These are phyloP conservation scores for Spergularia marina DNA, from an alignment of 148 eudicot species.

Conservation along the genomic window DNA sequence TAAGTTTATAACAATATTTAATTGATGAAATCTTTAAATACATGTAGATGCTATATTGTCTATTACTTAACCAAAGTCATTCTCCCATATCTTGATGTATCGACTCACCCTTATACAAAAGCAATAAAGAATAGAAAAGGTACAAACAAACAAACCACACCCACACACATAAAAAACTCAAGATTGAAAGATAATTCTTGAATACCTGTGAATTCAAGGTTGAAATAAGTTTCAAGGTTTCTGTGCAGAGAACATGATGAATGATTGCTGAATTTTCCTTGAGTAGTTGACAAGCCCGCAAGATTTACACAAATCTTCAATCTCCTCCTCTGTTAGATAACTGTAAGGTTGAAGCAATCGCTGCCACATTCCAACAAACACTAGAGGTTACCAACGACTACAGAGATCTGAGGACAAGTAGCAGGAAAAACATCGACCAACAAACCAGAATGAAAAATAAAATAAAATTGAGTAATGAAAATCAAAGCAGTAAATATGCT, in stretches of 20 bases:
- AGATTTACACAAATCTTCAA: slow-evolving; percentile 73
- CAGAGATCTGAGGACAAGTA: no score
- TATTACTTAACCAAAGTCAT: neutral
- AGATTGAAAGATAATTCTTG: neutral
- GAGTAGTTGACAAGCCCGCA: slow-evolving; percentile 80
- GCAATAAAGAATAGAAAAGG: neutral
- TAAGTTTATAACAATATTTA: slow-evolving; percentile 8
- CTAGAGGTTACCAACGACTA: neutral
- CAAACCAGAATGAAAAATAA: neutral
- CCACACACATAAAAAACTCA: neutral
- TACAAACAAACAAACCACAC: neutral
- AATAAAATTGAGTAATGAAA: neutral
- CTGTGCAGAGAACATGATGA: slow-evolving; percentile 82
- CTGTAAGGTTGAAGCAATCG: slow-evolving; percentile 35
- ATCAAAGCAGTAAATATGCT: neutral
- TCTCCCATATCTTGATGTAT: slow-evolving; percentile 6
- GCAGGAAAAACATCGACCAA: neutral
- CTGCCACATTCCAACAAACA: slow-evolving; percentile 32
- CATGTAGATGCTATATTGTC: neutral
- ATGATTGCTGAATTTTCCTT: slow-evolving; percentile 62
- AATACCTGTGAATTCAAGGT: slow-evolving; percentile 26
- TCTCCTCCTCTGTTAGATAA: slow-evolving; percentile 70
- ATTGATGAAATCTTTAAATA: neutral
- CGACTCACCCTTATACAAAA: neutral
- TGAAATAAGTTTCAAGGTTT: slow-evolving; percentile 49